phyloP scores from a whole-genome alignment of 768 basidiomycete genomes.

The Amanita exitialis region DNA sequence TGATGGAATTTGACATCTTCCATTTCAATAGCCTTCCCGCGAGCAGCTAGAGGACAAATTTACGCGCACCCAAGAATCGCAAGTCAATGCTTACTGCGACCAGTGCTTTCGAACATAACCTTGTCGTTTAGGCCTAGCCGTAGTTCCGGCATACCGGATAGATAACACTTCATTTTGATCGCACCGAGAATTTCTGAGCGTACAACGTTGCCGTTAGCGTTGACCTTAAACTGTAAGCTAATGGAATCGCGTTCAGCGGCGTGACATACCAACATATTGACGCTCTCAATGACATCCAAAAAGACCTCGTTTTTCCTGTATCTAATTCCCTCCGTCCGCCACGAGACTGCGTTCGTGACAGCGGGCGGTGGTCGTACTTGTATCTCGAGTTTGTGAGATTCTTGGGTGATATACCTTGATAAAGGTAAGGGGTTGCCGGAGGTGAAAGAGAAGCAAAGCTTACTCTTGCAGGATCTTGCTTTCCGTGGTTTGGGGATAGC shows the following conservation, averaged over 20 bases:
- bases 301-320: constrained; percentile 99
- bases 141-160: constrained; percentile 99
- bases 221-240: constrained; percentile 50
- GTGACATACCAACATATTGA: constrained; percentile 78
- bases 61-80: not conserved
- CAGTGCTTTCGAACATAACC: constrained; percentile 98
- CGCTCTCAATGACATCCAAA: constrained; percentile 95
- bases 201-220: constrained; percentile 93
- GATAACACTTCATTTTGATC: constrained; percentile 99
- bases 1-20: constrained; percentile 99
- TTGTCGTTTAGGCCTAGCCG: constrained; percentile 96
- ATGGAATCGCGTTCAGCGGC: not conserved
- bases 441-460: constrained; percentile 15
- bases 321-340: constrained; percentile 94
- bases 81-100: constrained; percentile 58
- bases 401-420: constrained; percentile 90
- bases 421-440: not conserved
- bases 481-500: constrained; percentile 97
- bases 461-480: constrained; percentile 98
- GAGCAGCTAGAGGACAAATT: constrained; percentile 43
- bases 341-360: constrained; percentile 96
- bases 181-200: constrained; percentile 97
- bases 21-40: constrained; percentile 98
- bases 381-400: constrained; percentile 93
- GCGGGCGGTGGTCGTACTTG: constrained; percentile 91